Conservation (phyloP, 108 stramenopile species). For the Nitzschia sp. region DNA sequence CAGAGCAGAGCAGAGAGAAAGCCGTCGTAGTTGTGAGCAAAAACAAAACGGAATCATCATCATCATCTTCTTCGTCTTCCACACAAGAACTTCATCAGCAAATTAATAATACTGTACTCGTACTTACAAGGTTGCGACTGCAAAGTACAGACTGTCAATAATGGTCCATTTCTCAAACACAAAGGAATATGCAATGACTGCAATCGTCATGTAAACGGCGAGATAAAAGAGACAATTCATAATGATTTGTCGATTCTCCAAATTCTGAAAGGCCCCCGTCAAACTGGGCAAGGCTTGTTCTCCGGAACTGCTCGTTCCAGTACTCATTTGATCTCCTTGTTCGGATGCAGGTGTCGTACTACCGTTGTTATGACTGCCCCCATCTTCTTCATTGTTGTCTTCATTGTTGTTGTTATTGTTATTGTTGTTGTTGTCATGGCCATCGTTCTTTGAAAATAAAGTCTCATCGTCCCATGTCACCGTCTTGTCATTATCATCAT, state of each 20-base stretch:
- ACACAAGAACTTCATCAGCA: too few species aligned
- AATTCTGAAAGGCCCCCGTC: constrained; percentile 10
- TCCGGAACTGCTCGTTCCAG: not conserved
- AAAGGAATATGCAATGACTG: constrained; percentile 3
- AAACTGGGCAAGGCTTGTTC: constrained; percentile 9
- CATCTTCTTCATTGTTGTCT: not conserved
- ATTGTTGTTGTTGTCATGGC: not conserved
- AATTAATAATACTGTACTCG: constrained; percentile 28
- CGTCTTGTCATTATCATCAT: constrained; percentile 1
- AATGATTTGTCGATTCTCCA: constrained; percentile 8
- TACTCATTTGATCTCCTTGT: too few species aligned
- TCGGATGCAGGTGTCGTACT: not conserved
- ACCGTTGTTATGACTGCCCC: not conserved
- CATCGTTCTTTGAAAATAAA: not conserved
- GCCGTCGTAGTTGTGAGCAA: constrained; percentile 32
- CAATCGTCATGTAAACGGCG: not conserved
- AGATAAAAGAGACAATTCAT: not conserved
- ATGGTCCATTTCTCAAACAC: constrained; percentile 40
- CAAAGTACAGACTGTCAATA: constrained; percentile 57
- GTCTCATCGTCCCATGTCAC: constrained; percentile 2
- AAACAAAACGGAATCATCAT: not conserved
- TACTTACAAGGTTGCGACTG: constrained; percentile 54
- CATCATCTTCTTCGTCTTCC: too few species aligned
- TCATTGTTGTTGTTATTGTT: not conserved
- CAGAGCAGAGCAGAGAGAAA: constrained; percentile 12